These are phyloP conservation scores for Globisporangium iwayamae DNA, from an alignment of 352 stramenopile genomes.

Conservation along the genomic window DNA sequence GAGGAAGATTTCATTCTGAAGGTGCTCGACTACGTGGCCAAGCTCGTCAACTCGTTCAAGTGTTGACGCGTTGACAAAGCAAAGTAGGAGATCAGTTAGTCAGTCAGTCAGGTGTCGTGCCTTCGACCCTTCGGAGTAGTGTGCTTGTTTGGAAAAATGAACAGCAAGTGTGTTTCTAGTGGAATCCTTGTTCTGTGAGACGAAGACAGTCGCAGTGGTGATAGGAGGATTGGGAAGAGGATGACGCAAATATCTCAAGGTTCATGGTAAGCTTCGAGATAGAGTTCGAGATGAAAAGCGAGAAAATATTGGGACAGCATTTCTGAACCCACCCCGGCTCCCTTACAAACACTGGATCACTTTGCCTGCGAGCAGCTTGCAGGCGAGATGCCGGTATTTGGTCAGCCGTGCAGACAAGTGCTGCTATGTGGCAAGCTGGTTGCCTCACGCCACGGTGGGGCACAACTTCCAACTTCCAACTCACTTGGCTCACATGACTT, in stretches of 20 bases:
- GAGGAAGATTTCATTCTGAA: constrained; percentile 54
- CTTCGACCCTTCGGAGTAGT: not conserved
- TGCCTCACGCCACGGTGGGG: not conserved
- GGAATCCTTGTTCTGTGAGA: no score
- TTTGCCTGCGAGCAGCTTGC: no score
- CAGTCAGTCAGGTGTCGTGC: not conserved
- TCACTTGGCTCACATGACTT: not conserved
- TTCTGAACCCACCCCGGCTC: no score
- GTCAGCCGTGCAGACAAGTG: not conserved
- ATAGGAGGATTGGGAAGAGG: no score
- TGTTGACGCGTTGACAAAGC: constrained; percentile 14
- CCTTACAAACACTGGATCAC: no score
- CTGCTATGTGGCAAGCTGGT: not conserved
- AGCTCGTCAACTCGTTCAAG: constrained; percentile 32
- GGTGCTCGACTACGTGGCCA: constrained; percentile 47
- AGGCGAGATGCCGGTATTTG: not conserved
- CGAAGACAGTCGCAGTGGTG: no score
- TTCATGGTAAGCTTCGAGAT: no score
- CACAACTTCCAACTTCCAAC: no score
- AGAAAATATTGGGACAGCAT: no score
- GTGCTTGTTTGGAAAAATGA: not conserved
- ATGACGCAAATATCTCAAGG: no score
- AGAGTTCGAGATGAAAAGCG: no score
- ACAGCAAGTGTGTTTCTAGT: not conserved
- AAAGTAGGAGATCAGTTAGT: not conserved